Evolutionary conservation across 2,329 filamentous ascomycete genomes (phyloP), one percentile per base, ranked within the genome.

Genomic region (Lasiodiplodia citricola): DNA sequence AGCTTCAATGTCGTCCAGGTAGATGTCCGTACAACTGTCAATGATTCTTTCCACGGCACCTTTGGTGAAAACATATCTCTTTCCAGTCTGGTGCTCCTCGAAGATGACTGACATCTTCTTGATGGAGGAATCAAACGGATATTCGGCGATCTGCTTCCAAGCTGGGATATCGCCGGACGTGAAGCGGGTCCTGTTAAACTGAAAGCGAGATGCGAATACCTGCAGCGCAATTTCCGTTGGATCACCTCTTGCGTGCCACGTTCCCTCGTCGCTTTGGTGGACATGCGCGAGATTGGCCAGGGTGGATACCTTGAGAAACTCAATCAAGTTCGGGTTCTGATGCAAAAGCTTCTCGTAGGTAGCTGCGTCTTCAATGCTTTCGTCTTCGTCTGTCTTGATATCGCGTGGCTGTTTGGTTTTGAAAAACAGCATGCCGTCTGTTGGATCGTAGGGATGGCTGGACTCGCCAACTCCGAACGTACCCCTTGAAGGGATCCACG

Each of bases 51-150:
- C 91, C 4, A 92, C 90, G 1, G 91, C 91, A 62, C 89, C 89
- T 75, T 90, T 90, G 68, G 87, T 88, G 73, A 89, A 89, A 57
- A 88, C 80, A 16, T 74, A 71, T 71, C 83, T 82, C 66, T 82
- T 78, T 28, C 79, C 76, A 1, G 75, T 76, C 8, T 79, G 75
- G 16, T 72, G 73, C 25, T 85, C 77, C 54, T 84, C 74, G 76
- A 90, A 91, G 66, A 92, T 88, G 47, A 92, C 90, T 0, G 90
- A 91, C 91, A 93, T 93, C 73, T 90, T 91, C 82, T 93, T 93
- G 71, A 92, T 86, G 68, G 87, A 87, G 0, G 90, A 92, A 74
- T 93, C 91, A 71, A 93, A 93, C 0, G 90, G 91, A 69, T 91
- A 92, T 73, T 93, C 91, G 1, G 88, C 87, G 28, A 89, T 67